Conservation (phyloP, 176 grass and related monocot species). For the Zizania latifolia region DNA sequence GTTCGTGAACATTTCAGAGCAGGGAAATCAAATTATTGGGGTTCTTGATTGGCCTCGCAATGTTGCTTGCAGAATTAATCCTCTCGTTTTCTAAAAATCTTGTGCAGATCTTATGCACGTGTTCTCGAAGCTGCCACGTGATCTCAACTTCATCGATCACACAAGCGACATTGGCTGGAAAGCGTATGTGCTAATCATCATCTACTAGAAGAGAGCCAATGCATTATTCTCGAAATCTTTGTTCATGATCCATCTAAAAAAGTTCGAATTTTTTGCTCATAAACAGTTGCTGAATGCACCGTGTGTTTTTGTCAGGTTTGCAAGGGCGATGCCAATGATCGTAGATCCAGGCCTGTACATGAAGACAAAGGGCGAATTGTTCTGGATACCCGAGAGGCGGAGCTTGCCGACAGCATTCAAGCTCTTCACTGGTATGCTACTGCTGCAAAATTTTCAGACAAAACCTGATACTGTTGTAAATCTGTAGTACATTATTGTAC, state of each 20-base stretch:
- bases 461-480: not conserved
- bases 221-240: not conserved
- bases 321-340: conserved; percentile 76
- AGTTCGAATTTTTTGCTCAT: not conserved
- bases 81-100: too few species aligned
- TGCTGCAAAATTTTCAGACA: not conserved
- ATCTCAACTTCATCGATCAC: conserved; percentile 93
- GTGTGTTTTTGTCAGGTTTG: conserved; percentile 36
- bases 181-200: conserved; percentile 42
- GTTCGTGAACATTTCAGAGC: too few species aligned
- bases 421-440: conserved; percentile 68
- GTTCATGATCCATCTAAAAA: too few species aligned
- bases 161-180: conserved; percentile 84
- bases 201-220: not conserved
- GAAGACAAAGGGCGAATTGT: conserved; percentile 60
- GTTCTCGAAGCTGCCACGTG: conserved; percentile 72
- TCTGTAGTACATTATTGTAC: not conserved
- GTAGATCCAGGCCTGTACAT: conserved; percentile 76
- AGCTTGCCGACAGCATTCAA: conserved; percentile 82
- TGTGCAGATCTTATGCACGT: conserved; percentile 66
- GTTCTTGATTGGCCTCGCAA: not conserved
- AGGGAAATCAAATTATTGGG: not conserved
- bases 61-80: not conserved
- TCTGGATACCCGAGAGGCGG: conserved; percentile 63
- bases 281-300: not conserved